Conservation (phyloP, 495 filamentous ascomycete genomes). For the Lophiotrema nucula region DNA sequence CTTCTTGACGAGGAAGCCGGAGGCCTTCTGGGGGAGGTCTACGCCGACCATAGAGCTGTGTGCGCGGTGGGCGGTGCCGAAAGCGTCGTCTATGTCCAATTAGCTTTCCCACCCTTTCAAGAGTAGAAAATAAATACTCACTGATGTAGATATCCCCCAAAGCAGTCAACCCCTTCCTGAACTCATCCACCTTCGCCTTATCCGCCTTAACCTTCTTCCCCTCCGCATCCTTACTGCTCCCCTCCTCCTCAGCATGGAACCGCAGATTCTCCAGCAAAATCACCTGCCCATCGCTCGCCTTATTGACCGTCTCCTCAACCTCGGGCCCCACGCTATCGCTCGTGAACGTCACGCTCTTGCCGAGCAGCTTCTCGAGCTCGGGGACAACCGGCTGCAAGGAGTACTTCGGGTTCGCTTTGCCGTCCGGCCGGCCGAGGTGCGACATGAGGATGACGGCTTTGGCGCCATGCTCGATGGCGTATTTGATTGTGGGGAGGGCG, state of each 20-base stretch:
- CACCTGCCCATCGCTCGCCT: conserved; percentile 77
- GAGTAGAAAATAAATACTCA: conserved; percentile 48
- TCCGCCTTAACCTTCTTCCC: conserved; percentile 99
- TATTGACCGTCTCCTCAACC: conserved; percentile 85
- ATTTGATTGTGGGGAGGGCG: conserved; percentile 96
- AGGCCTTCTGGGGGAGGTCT: conserved; percentile 90
- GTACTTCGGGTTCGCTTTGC: conserved; percentile 87
- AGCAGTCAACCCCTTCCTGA: conserved; percentile 91
- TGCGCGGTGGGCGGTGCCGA: conserved; percentile 95
- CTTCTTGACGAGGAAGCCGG: conserved; percentile 99
- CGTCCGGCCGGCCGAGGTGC: conserved; percentile 93
- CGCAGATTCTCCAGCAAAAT: conserved; percentile 95
- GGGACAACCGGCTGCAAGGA: conserved; percentile 87
- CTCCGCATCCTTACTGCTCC: conserved; percentile 82
- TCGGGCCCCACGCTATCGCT: conserved; percentile 88
- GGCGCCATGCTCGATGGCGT: conserved; percentile 89
- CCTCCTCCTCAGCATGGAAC: conserved; percentile 97
- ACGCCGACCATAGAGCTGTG: conserved; percentile 99
- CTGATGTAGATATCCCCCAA: conserved; percentile 97
- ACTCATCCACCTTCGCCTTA: conserved; percentile 84
- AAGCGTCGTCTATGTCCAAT: conserved; percentile 76
- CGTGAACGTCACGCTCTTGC: conserved; percentile 77
- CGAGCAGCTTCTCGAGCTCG: conserved; percentile 87
- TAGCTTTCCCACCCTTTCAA: neutral
- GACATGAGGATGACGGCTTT: conserved; percentile 98